A percentile compares a stretch with the other conserved stretches of the same genome.
Evolutionary conservation across 768 basidiomycete species (phyloP).

Genomic region (Lentinula sp.): DNA sequence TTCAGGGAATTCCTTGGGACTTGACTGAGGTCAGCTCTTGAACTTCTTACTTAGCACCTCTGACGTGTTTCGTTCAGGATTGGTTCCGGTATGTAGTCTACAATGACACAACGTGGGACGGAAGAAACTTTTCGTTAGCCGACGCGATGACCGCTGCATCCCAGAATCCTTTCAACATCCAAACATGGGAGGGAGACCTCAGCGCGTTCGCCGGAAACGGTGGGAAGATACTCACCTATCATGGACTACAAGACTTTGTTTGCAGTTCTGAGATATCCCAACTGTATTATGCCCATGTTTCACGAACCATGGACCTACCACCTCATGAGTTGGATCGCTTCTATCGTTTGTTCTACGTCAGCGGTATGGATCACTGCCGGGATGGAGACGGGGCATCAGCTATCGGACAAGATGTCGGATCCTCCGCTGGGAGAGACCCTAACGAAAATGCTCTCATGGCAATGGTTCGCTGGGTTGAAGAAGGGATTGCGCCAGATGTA

Average conservation of each 20-base stretch:
- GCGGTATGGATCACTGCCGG: constrained; percentile 16
- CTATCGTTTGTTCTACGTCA: constrained; percentile 16
- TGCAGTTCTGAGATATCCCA: constrained; percentile 12
- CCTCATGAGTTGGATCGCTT: constrained; percentile 12
- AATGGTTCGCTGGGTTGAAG: constrained; percentile 6
- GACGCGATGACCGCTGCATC: neutral
- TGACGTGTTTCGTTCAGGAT: neutral
- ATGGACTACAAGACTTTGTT: constrained; percentile 12
- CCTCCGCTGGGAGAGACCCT: neutral
- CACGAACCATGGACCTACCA: constrained; percentile 11
- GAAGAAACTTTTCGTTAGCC: neutral
- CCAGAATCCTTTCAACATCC: constrained; percentile 4
- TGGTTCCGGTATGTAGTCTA: constrained; percentile 5
- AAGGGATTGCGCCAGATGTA: constrained; percentile 1
- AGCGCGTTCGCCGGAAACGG: constrained; percentile 10
- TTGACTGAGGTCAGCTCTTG: neutral
- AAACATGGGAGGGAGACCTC: constrained; percentile 11
- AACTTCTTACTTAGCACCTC: neutral
- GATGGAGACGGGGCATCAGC: constrained; percentile 12
- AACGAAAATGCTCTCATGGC: constrained; percentile 2
- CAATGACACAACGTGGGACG: constrained; percentile 4
- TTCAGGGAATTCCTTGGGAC: neutral
- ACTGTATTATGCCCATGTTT: constrained; percentile 11
- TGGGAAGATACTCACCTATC: constrained; percentile 16
- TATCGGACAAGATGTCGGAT: constrained; percentile 8